Base-by-base conservation (phyloP, 2,329 filamentous ascomycete species). In the Raffaelea arxii region DNA sequence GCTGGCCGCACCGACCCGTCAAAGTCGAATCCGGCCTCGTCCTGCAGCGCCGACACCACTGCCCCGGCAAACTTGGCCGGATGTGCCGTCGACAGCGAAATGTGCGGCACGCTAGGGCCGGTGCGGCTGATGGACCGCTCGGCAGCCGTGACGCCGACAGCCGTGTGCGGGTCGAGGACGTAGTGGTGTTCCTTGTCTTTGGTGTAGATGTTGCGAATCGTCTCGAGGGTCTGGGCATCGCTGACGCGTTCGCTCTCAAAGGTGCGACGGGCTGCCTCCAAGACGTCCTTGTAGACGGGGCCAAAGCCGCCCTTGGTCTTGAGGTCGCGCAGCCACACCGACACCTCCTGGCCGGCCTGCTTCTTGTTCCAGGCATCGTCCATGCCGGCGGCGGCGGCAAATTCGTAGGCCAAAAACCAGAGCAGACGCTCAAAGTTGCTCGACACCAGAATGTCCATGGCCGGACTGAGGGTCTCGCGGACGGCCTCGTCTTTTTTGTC, bases 381-480 rank as follows among this genome's bases (percentile, higher is more conserved):
- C 72, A 81, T 77, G 43, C 77, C 76, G 4, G 72, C 71, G 12
- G 63, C 69, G 6, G 68, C 60, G 18, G 78, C 80, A 50, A 81
- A 83, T 55, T 55, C 55, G 66, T 87, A 86, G 2, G 88, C 84
- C 24, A 97, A 72, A 72, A 87, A 96, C 91, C 91, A 97, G 11
- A 98, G 74, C 5, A 98, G 74, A 25, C 92, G 80, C 72, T 98
- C 92, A 62, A 98, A 97, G 71, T 98, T 98, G 63, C 85, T 92
- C 22, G 85, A 91, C 12, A 97, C 90, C 4, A 97, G 74, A 54
- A 97, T 97, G 64, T 98, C 92, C 92, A 98, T 97, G 40, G 92
- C 92, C 0, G 92, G 92, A 56, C 84, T 89, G 44, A 94, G 76
- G 0, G 92, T 98, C 68, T 94, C 90, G 68, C 88, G 90, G 51